Evolutionary conservation across 1,284 basidiomycete genomes (phyloP).

Genomic region (Quambalaria eucalypti): DNA sequence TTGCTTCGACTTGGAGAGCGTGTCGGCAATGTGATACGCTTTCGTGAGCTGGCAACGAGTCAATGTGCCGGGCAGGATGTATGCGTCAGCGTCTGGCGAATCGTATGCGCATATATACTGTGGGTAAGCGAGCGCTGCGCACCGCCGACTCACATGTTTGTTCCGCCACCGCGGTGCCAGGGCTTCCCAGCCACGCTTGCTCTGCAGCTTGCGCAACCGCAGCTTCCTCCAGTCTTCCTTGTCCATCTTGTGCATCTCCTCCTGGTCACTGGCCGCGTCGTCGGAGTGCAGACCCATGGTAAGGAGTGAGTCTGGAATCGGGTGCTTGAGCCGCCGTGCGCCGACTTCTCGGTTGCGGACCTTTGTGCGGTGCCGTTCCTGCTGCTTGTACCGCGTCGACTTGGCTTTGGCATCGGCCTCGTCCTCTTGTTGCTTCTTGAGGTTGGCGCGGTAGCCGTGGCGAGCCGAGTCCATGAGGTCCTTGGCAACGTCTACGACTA

Average conservation of each 20-base stretch:
- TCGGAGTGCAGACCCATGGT: conserved; percentile 25
- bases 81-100: too few species aligned
- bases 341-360: conserved; percentile 27
- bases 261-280: conserved; percentile 26
- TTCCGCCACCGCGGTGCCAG: conserved; percentile 29
- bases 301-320: conserved; percentile 25
- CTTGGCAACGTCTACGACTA: conserved; percentile 29
- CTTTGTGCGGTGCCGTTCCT: conserved; percentile 25
- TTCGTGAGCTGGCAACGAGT: conserved; percentile 22
- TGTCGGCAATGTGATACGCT: conserved; percentile 27
- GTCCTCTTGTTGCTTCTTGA: conserved; percentile 20
- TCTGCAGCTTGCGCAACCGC: conserved; percentile 20
- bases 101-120: too few species aligned
- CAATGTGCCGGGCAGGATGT: too few species aligned
- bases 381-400: conserved; percentile 24
- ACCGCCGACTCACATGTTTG: conserved; percentile 3
- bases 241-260: conserved; percentile 26
- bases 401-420: conserved; percentile 32
- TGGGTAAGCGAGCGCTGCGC: too few species aligned
- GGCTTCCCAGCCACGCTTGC: conserved; percentile 26
- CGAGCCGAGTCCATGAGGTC: conserved; percentile 29
- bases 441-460: conserved; percentile 24
- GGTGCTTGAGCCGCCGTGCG: conserved; percentile 16
- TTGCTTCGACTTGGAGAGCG: conserved; percentile 25
- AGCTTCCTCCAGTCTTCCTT: conserved; percentile 24